phyloP scores from a whole-genome alignment of 176 grass and related monocot genomes.

The Sorghum bicolor region Sorghum_bicolor_NCBIv3 NC_012879.2:47225501-47226000 shows the following conservation, averaged over 20 bases:
- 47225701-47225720: conserved; percentile 1
- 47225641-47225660: conserved; percentile 56
- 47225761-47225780: not conserved
- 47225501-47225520: not conserved
- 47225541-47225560: not conserved
- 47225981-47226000: not conserved
- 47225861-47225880: not conserved
- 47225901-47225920: not conserved
- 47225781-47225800: not conserved
- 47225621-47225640: conserved; percentile 91
- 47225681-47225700: not conserved
- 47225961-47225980: not conserved
- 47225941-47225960: not conserved
- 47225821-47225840: not conserved
- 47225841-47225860: not conserved
- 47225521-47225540: not conserved
- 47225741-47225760: not conserved
- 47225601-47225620: conserved; percentile 86
- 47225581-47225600: conserved; percentile 84
- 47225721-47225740: not conserved
- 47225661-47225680: conserved; percentile 9
- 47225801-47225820: not conserved
- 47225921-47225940: not conserved
- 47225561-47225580: conserved; percentile 44
- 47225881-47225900: not conserved